A percentile compares a stretch with the other conserved stretches of the same genome.
Evolutionary conservation across 192 early-diverging fungal genomes (phyloP).

Genomic region (Entomortierella beljakovae): DNA sequence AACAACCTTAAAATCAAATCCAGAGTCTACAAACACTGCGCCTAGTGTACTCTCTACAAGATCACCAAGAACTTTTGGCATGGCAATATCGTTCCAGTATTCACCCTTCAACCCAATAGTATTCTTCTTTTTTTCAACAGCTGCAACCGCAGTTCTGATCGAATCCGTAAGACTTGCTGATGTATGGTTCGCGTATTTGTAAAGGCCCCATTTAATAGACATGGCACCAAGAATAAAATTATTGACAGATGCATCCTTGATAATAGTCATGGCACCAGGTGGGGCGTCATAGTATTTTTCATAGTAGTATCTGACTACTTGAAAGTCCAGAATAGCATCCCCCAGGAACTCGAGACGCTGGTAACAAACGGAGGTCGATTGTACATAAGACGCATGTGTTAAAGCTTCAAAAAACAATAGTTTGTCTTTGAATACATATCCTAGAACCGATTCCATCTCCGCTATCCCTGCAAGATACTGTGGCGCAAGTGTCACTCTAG

Average conservation of each 20-base stretch:
- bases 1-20: conserved; percentile 69
- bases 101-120: conserved; percentile 70
- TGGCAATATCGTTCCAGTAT: conserved; percentile 81
- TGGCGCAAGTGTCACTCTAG: background rate
- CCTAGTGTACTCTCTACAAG: conserved; percentile 90
- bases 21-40: conserved; percentile 87
- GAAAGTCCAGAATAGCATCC: conserved; percentile 84
- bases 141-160: conserved; percentile 65
- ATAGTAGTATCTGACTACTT: conserved; percentile 80
- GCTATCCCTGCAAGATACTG: background rate
- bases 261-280: conserved; percentile 84
- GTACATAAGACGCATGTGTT: conserved; percentile 82
- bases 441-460: conserved; percentile 55
- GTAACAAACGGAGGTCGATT: conserved; percentile 71
- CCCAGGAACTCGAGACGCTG: conserved; percentile 94
- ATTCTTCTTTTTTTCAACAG: conserved; percentile 58
- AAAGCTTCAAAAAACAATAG: conserved; percentile 80
- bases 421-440: conserved; percentile 79
- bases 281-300: conserved; percentile 70
- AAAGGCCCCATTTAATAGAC: conserved; percentile 72
- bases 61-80: conserved; percentile 93
- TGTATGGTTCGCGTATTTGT: conserved; percentile 73
- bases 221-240: conserved; percentile 86
- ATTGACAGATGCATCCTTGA: conserved; percentile 89
- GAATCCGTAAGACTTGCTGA: conserved; percentile 65